Evolutionary conservation across 805 yeast genomes (phyloP).

Genomic region (Sugiyamaella mastotermitis): DNA sequence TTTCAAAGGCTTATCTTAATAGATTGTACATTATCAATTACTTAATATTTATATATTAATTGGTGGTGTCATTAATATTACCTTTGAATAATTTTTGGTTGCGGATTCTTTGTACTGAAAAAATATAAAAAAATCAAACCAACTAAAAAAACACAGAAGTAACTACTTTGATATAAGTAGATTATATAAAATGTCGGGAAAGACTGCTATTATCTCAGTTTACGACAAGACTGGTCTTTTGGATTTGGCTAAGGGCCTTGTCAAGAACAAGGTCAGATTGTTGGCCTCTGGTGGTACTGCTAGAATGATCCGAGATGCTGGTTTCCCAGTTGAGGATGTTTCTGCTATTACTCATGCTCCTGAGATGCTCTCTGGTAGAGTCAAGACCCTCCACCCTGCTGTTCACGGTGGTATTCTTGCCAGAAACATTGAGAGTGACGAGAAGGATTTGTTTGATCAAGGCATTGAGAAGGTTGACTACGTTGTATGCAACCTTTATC

Average conservation of each 20-base stretch:
- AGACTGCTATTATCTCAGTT: constrained; percentile 94
- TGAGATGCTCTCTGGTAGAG: constrained; percentile 98
- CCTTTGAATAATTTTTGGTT: too few relatives aligned
- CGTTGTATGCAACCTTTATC: constrained; percentile 96
- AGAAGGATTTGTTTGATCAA: constrained; percentile 79
- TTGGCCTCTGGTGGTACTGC: constrained; percentile 99
- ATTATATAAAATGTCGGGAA: too few relatives aligned
- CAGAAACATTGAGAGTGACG: constrained; percentile 85
- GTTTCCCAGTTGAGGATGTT: constrained; percentile 96
- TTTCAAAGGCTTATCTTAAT: too few relatives aligned
- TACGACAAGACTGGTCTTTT: constrained; percentile 95
- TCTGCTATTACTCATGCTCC: constrained; percentile 96
- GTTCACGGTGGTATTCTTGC: constrained; percentile 95
- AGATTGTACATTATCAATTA: too few relatives aligned
- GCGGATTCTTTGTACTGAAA: too few relatives aligned
- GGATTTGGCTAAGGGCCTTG: constrained; percentile 93
- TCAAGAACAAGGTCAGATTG: constrained; percentile 80
- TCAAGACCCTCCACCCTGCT: constrained; percentile 97
- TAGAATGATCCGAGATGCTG: constrained; percentile 88
- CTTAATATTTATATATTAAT: too few relatives aligned
- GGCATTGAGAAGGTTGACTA: constrained; percentile 93
- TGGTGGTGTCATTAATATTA: too few relatives aligned
- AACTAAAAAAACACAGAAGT: too few relatives aligned
- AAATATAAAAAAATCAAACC: too few relatives aligned
- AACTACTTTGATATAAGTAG: too few relatives aligned